Base-by-base conservation (phyloP, 176 grass and related monocot species). In the Hyparrhenia diplandra region DNA sequence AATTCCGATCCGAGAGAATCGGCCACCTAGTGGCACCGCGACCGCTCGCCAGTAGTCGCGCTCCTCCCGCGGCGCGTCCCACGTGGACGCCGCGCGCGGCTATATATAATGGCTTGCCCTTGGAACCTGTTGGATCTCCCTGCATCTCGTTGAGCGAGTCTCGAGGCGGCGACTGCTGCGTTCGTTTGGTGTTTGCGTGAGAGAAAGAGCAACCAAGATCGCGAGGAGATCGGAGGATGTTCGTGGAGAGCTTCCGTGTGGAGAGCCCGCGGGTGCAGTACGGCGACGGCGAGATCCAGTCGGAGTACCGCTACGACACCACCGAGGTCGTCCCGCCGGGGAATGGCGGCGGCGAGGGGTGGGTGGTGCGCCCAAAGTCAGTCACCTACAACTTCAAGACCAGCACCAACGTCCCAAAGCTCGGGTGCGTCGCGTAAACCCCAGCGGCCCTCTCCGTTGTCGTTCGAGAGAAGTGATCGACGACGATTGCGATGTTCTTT, bases 301-400 rank as follows among this genome's bases (percentile, higher is more conserved):
- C 94, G 27, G 81, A 86, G 84, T 97, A 97, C 91, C 61, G 81
- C 45, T 97, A 97, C 77, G 85, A 94, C 74, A 97, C 94, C 20
- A 97, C 91, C 4, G 87, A 97, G 72, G 74, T 97, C 71, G 87
- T 89, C 31, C 89, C 73, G 88, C 80, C 89, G 84, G 55, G 76
- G 25, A 62, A 78, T 31, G 41, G 67, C 49, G 85, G 32, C 20
- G 69, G 11, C 79, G 77, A 24, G 21, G 88, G 80, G 25, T 97
- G 94, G 94, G 84, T 91, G 13, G 91, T 97, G 13, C 86, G 71
- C 9, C 94, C 94, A 18, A 97, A 88, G 82, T 84, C 89, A 23
- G 85, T 97, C 67, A 83, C 83, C 31, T 97, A 94, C 87, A 68
- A 92, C 61, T 97, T 97, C 91, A 97, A 84, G 85, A 97, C 94